phyloP scores from a whole-genome alignment of 352 stramenopile species.

The Pythium dissotocum region DNA sequence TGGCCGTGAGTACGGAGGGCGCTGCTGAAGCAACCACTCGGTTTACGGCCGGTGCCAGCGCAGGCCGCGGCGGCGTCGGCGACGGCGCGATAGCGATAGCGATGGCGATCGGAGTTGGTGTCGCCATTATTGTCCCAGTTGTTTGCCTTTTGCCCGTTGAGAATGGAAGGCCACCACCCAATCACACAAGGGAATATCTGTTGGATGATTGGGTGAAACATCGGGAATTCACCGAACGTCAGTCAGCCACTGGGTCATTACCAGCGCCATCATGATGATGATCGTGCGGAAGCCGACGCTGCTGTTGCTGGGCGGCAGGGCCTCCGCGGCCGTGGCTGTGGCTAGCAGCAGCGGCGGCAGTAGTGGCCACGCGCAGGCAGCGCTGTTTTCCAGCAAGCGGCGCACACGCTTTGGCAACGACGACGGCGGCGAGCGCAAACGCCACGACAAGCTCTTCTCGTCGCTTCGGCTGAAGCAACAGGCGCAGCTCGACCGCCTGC shows the following conservation, averaged over 20 bases:
- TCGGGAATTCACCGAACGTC: not conserved
- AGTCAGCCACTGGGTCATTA: not conserved
- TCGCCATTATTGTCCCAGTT: slow-evolving; percentile 11
- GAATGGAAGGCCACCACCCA: not conserved
- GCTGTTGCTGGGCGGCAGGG: not conserved
- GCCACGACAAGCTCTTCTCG: slow-evolving; percentile 35
- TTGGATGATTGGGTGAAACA: slow-evolving; percentile 12
- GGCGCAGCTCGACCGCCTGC: slow-evolving; percentile 28
- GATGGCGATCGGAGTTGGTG: slow-evolving; percentile 8
- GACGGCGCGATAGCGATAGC: slow-evolving; percentile 1
- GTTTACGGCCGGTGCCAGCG: not conserved
- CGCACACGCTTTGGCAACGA: slow-evolving; percentile 23
- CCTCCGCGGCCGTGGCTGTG: not conserved
- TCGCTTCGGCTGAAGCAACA: slow-evolving; percentile 35
- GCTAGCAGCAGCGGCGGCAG: not conserved
- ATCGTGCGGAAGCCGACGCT: slow-evolving; percentile 1
- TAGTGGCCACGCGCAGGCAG: not conserved
- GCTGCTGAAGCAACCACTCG: not conserved
- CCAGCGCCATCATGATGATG: slow-evolving; percentile 4
- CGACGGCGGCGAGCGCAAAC: slow-evolving; percentile 16
- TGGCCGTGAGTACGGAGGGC: slow-evolving; percentile 1
- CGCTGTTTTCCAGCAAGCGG: slow-evolving; percentile 34
- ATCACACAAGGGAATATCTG: slow-evolving; percentile 14
- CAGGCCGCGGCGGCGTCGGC: slow-evolving; percentile 1
- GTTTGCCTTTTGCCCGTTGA: not conserved